Evolutionary conservation across 768 basidiomycete genomes (phyloP).

Genomic region (Russula lepida): DNA sequence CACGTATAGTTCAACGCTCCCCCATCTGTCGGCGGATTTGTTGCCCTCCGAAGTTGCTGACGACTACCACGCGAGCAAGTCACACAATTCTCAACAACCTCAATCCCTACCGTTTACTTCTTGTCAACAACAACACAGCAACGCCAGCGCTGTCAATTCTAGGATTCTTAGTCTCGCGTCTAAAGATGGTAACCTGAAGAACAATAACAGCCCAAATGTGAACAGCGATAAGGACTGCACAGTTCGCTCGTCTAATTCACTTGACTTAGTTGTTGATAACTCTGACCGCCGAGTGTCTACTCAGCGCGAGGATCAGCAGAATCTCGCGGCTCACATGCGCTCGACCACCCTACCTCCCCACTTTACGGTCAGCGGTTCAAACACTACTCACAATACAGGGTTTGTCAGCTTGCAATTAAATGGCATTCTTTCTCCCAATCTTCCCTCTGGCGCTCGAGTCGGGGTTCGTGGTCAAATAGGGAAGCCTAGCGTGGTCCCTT

Average conservation of each 20-base stretch:
- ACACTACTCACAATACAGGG: neutral
- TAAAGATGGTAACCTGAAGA: slow-evolving; percentile 8
- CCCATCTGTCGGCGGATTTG: slow-evolving; percentile 6
- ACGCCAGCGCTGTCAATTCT: slow-evolving; percentile 2
- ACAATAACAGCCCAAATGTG: slow-evolving; percentile 1
- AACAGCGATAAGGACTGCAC: slow-evolving; percentile 8
- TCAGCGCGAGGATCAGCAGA: slow-evolving; percentile 17
- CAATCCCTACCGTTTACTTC: slow-evolving; percentile 1
- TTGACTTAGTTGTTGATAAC: slow-evolving; percentile 9
- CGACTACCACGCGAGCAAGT: neutral
- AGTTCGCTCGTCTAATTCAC: slow-evolving; percentile 5
- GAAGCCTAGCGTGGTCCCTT: slow-evolving; percentile 5
- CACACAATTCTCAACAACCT: slow-evolving; percentile 4
- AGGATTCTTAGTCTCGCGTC: slow-evolving; percentile 10
- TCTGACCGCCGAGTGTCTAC: slow-evolving; percentile 1
- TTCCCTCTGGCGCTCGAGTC: slow-evolving; percentile 9
- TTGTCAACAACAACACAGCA: slow-evolving; percentile 4
- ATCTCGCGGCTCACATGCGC: slow-evolving; percentile 19
- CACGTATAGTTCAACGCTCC: neutral
- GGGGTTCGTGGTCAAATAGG: slow-evolving; percentile 4
- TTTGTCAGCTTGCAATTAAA: slow-evolving; percentile 10
- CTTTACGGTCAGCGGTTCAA: slow-evolving; percentile 13
- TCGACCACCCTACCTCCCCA: slow-evolving; percentile 21
- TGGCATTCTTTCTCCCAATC: slow-evolving; percentile 20
- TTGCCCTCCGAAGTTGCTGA: neutral